Evolutionary conservation across 2,329 filamentous ascomycete species (phyloP).

Genomic region (Monosporascus sp.): DNA sequence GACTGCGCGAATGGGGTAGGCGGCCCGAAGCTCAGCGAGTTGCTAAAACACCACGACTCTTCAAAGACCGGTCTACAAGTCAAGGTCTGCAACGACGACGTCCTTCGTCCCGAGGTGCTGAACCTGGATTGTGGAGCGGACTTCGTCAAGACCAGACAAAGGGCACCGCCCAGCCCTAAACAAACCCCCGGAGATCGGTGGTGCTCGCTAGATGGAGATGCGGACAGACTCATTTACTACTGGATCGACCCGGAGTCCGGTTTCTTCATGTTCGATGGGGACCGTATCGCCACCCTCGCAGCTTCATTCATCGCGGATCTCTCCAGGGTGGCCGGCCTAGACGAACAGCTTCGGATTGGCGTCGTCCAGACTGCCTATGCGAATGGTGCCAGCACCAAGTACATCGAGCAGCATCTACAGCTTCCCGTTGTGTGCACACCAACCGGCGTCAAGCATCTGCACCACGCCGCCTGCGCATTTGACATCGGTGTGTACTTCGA

Average conservation of each 20-base stretch:
- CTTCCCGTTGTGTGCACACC: constrained; percentile 89
- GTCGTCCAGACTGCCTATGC: constrained; percentile 97
- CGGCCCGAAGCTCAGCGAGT: constrained; percentile 80
- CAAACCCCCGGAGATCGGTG: constrained; percentile 70
- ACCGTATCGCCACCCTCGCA: constrained; percentile 91
- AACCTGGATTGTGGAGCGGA: constrained; percentile 96
- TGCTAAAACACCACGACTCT: constrained; percentile 75
- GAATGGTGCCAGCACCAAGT: constrained; percentile 90
- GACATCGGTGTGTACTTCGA: constrained; percentile 98
- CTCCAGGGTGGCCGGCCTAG: constrained; percentile 71
- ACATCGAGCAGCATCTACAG: constrained; percentile 80
- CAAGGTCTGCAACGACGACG: constrained; percentile 87
- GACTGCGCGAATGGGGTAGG: constrained; percentile 98
- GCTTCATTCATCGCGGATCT: constrained; percentile 92
- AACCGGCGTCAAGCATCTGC: constrained; percentile 94
- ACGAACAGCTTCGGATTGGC: constrained; percentile 78
- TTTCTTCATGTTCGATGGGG: constrained; percentile 91
- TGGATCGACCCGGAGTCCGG: constrained; percentile 75
- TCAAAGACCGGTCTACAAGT: constrained; percentile 70
- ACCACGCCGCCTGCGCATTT: constrained; percentile 92
- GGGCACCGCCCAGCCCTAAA: constrained; percentile 78
- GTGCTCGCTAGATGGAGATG: constrained; percentile 91
- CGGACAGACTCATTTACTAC: constrained; percentile 94
- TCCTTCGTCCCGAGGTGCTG: constrained; percentile 80
- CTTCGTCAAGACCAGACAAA: constrained; percentile 95